Evolutionary conservation across 2,329 filamentous ascomycete genomes (phyloP), one percentile per base, ranked within the genome.

Genomic region (Colletotrichum sp.): DNA sequence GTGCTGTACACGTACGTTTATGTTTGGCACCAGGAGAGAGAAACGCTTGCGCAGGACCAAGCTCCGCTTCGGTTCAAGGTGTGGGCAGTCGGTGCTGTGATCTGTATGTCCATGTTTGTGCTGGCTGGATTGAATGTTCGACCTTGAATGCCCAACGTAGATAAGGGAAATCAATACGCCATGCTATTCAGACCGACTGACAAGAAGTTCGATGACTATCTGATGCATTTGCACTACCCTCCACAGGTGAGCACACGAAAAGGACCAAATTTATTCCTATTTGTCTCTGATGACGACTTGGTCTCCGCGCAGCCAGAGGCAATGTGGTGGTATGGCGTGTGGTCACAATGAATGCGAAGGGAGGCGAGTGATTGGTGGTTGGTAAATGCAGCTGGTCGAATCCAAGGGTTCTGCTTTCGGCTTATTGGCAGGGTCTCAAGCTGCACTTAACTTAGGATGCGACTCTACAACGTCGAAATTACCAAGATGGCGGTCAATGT

Each of bases 111-210:
- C 0, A 59, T 59, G 55, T 59, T 59, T 28, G 55, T 59, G n/a
- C 55, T 59, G 13, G 55, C 55, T 59, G 55, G 55, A 59, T 16
- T 59, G 1, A 59, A 59, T 10, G 8, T 10, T 18, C n/a, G 2
- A 2, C 0, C n/a, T 21, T 52, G 44, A 52, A 7, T 0, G 0
- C 12, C 10, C n/a, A 21, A 52, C 0, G 10, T 13, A 49, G 44
- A 52, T 24, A 7, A 13, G 44, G n/a, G n/a, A 13, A 52, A 13
- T 52, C n/a, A 3, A 52, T n/a, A n/a, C n/a, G n/a, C n/a, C n/a
- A n/a, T n/a, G n/a, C n/a, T n/a, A n/a, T n/a, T n/a, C n/a, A 52
- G 39, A 13, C 4, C 6, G 18, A 49, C 39, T 12, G 9, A 18
- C 39, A 49, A n/a, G 39, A 21, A 0, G 39, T 0, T n/a, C 18